These are phyloP conservation scores for Teunomyces lycoperdinae DNA, from an alignment of 805 yeast genomes.

Conservation along the genomic window DNA sequence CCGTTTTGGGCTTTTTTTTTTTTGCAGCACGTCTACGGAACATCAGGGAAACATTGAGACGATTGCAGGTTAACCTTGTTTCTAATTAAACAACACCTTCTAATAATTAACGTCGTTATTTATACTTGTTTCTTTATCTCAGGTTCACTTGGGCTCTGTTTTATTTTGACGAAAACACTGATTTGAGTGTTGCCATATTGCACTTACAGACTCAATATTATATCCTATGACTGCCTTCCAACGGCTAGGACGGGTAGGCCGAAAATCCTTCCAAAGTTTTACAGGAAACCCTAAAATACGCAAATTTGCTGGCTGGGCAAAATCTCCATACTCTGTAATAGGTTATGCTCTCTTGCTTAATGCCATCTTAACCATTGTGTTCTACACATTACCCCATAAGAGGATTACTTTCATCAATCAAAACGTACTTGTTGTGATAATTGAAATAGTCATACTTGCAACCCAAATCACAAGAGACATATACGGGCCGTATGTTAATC, in stretches of 20 bases:
- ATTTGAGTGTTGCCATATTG: background rate
- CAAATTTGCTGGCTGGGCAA: background rate
- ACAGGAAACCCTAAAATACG: background rate
- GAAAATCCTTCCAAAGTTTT: background rate
- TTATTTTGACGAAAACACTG: background rate
- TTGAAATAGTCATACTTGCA: background rate
- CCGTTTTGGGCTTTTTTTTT: background rate
- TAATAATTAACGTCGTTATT: background rate
- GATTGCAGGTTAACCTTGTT: background rate
- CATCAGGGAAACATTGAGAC: background rate
- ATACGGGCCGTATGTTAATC: background rate
- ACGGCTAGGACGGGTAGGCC: background rate
- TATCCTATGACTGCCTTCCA: background rate
- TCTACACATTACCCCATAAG: background rate
- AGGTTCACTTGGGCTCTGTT: background rate
- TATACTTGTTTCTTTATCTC: background rate
- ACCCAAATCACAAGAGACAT: background rate
- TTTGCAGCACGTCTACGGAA: background rate
- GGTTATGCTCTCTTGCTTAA: conserved; percentile 1
- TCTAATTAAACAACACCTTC: background rate
- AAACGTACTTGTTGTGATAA: background rate
- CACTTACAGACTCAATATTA: background rate
- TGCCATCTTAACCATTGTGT: conserved; percentile 1
- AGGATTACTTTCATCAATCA: background rate
- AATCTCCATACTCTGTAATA: background rate